phyloP scores from a whole-genome alignment of 1,284 basidiomycete genomes.

The Tremellales sp. region DNA sequence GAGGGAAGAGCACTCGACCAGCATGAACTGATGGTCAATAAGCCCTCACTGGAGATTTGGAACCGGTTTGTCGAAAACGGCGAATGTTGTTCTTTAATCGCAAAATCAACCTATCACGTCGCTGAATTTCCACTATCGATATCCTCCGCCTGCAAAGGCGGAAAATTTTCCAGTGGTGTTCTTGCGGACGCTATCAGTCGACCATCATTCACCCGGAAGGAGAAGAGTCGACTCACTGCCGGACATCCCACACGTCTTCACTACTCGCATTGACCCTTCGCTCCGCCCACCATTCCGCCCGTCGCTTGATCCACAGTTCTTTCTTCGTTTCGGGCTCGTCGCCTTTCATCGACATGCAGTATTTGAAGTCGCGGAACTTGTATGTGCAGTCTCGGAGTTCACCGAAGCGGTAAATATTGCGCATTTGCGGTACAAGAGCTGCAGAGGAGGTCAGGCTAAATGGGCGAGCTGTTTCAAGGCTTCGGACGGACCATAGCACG shows the following conservation, averaged over 20 bases:
- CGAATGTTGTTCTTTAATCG: too few relatives aligned
- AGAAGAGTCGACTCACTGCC: conserved; percentile 58
- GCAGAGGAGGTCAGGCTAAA: not conserved
- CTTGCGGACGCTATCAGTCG: conserved; percentile 12
- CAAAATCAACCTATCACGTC: too few relatives aligned
- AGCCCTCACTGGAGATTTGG: too few relatives aligned
- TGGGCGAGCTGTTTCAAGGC: not conserved
- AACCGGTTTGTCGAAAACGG: too few relatives aligned
- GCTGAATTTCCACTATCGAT: not conserved
- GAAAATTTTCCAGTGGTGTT: conserved; percentile 40
- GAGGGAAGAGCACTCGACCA: too few relatives aligned
- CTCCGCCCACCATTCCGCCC: conserved; percentile 88
- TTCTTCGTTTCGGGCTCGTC: conserved; percentile 71
- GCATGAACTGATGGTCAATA: too few relatives aligned
- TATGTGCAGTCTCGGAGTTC: conserved; percentile 68
- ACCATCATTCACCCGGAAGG: not conserved
- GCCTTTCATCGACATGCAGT: conserved; percentile 80
- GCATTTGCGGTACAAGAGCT: conserved; percentile 79
- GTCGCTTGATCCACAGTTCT: conserved; percentile 74
- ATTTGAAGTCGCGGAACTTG: conserved; percentile 92
- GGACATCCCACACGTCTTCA: conserved; percentile 89
- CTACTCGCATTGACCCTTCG: conserved; percentile 70
- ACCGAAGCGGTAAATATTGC: conserved; percentile 82
- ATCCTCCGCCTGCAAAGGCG: conserved; percentile 35
- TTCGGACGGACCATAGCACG: conserved; percentile 61